Conservation (phyloP, 345 rosid genomes). For the Arabidopsis arenosa region DNA sequence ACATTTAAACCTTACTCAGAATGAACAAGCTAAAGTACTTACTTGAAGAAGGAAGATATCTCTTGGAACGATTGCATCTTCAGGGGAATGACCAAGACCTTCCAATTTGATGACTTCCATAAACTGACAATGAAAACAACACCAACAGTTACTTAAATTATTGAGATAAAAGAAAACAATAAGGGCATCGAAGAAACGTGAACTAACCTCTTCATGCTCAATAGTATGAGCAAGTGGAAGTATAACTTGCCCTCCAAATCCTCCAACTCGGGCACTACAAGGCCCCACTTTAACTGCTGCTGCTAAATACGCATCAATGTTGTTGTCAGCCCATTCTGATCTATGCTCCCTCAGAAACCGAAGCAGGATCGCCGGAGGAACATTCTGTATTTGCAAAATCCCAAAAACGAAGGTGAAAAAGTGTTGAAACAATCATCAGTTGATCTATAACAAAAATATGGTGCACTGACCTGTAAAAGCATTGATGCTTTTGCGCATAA, state of each 20-base stretch:
- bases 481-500: constrained; percentile 97
- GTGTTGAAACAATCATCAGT: constrained; percentile 25
- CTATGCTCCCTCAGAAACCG: constrained; percentile 96
- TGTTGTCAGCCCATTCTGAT: constrained; percentile 99
- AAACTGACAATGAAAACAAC: constrained; percentile 52
- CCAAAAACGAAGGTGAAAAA: neutral
- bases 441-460: neutral
- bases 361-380: constrained; percentile 96
- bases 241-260: constrained; percentile 89
- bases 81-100: constrained; percentile 86
- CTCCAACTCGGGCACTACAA: constrained; percentile 82
- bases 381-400: constrained; percentile 60
- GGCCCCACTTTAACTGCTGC: constrained; percentile 98
- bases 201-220: constrained; percentile 93
- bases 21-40: constrained; percentile 37
- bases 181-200: constrained; percentile 9
- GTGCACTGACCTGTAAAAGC: constrained; percentile 85
- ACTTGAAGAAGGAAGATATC: constrained; percentile 96
- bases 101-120: constrained; percentile 96
- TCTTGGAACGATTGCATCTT: constrained; percentile 87
- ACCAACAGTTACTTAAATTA: constrained; percentile 10
- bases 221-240: constrained; percentile 96
- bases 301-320: constrained; percentile 91
- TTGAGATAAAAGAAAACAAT: neutral
- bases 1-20: neutral